Conservation (phyloP, 2,329 filamentous ascomycete species). For the Pyrenophora tritici-repentis region DNA sequence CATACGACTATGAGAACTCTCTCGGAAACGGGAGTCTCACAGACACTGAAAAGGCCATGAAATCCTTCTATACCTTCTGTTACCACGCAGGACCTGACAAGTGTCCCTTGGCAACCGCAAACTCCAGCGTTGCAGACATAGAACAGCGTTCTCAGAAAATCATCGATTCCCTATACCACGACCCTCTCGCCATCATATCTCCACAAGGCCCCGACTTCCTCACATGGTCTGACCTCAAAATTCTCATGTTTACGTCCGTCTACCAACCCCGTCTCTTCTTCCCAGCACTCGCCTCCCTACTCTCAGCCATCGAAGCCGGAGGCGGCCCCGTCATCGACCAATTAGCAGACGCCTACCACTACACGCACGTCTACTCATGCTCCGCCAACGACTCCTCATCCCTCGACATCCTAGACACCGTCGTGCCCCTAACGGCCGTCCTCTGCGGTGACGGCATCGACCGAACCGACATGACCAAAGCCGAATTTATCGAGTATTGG, state of each 20-base stretch:
- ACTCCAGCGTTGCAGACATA: slow-evolving; percentile 43
- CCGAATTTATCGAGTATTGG: slow-evolving; percentile 44
- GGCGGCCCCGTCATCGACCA: slow-evolving; percentile 28
- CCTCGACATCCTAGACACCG: slow-evolving; percentile 1
- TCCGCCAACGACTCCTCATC: slow-evolving; percentile 26
- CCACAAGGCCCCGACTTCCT: slow-evolving; percentile 40
- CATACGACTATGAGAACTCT: slow-evolving; percentile 41
- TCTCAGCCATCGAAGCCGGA: slow-evolving; percentile 42
- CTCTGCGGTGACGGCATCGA: slow-evolving; percentile 50
- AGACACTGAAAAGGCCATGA: slow-evolving; percentile 52
- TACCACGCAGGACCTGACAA: slow-evolving; percentile 46
- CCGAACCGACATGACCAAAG: slow-evolving; percentile 30
- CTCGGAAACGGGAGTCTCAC: slow-evolving; percentile 49
- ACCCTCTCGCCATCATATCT: slow-evolving; percentile 47
- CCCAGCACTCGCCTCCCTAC: slow-evolving; percentile 40
- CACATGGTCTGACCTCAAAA: slow-evolving; percentile 49
- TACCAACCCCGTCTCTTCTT: slow-evolving; percentile 46
- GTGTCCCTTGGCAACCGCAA: slow-evolving; percentile 49
- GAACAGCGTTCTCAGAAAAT: slow-evolving; percentile 41
- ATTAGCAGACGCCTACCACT: slow-evolving; percentile 22
- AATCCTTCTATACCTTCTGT: slow-evolving; percentile 53
- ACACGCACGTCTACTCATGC: slow-evolving; percentile 35
- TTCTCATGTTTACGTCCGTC: slow-evolving; percentile 43
- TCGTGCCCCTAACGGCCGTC: slow-evolving; percentile 36
- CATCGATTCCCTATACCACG: slow-evolving; percentile 46